Conservation (phyloP, 2,329 filamentous ascomycete species). For the Trichoderma simmonsii region DNA sequence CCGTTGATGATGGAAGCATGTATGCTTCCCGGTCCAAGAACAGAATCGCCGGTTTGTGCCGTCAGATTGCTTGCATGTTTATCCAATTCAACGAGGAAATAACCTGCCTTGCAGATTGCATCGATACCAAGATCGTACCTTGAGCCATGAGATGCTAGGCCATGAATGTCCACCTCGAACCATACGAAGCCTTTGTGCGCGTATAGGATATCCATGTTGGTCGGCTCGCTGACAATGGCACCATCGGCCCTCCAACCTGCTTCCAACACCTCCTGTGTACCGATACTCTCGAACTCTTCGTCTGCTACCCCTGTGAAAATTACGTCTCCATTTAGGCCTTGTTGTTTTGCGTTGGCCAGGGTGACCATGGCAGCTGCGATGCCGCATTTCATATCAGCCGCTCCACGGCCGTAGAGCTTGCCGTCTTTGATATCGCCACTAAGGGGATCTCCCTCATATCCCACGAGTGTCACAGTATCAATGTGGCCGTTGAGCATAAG, state of each 20-base stretch:
- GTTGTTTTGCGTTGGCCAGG: constrained; percentile 37
- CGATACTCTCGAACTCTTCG: constrained; percentile 49
- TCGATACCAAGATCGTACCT: constrained; percentile 45
- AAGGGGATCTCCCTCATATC: constrained; percentile 46
- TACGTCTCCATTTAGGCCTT: constrained; percentile 45
- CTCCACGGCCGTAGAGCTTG: constrained; percentile 44
- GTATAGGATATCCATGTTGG: constrained; percentile 39
- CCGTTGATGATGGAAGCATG: constrained; percentile 49
- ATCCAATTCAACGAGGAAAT: constrained; percentile 46
- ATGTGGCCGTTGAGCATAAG: constrained; percentile 54
- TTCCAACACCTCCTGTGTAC: constrained; percentile 47
- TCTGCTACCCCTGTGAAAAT: constrained; percentile 53
- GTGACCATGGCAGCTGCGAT: constrained; percentile 46
- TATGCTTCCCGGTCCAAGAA: constrained; percentile 39
- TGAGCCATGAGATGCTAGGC: constrained; percentile 43
- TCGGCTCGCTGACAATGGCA: constrained; percentile 50
- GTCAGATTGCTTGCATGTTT: constrained; percentile 37
- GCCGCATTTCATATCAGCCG: constrained; percentile 52
- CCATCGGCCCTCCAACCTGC: constrained; percentile 53
- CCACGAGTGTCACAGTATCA: constrained; percentile 48
- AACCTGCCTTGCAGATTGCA: constrained; percentile 47
- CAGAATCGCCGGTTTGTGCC: constrained; percentile 28
- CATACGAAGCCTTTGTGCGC: constrained; percentile 52
- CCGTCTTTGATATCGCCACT: constrained; percentile 40
- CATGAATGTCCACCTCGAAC: constrained; percentile 42